Percentiles rank a stretch among this genome's conserved stretches.
phyloP scores from a whole-genome alignment of 331 rosid species.

The Rosa hybrid region DNA sequence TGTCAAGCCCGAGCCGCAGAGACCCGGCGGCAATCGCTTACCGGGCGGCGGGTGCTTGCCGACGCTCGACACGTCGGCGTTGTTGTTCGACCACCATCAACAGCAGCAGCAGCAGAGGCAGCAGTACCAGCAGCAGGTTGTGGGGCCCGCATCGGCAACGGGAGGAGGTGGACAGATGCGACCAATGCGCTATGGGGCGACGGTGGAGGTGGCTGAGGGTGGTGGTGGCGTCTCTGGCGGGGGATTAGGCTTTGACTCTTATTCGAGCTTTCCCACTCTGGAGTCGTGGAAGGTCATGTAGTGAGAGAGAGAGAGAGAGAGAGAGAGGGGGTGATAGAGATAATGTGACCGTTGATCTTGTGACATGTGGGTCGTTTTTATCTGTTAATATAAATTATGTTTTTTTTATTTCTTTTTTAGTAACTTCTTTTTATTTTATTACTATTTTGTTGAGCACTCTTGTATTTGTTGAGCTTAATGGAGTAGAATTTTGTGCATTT shows the following conservation, averaged over 20 bases:
- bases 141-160: slow-evolving; percentile 29
- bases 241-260: slow-evolving; percentile 65
- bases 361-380: not conserved
- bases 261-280: slow-evolving; percentile 74
- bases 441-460: not conserved
- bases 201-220: slow-evolving; percentile 19
- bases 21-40: slow-evolving; percentile 23
- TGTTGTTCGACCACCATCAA: slow-evolving; percentile 53
- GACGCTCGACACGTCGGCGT: slow-evolving; percentile 92
- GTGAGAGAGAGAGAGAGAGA: too few relatives aligned
- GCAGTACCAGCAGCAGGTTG: slow-evolving; percentile 27
- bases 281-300: slow-evolving; percentile 97
- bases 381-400: slow-evolving; percentile 2
- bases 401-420: not conserved
- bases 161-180: slow-evolving; percentile 30
- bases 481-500: not conserved
- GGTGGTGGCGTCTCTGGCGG: slow-evolving; percentile 22
- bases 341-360: slow-evolving; percentile 7
- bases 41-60: slow-evolving; percentile 50
- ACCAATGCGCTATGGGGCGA: slow-evolving; percentile 21
- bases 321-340: slow-evolving; percentile 4
- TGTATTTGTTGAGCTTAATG: not conserved
- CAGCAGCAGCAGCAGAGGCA: slow-evolving; percentile 40
- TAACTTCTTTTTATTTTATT: not conserved
- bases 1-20: slow-evolving; percentile 78